These are phyloP conservation scores for Phaffia rhodozyma DNA, from an alignment of 1,284 basidiomycete genomes.

Conservation along the genomic window DNA sequence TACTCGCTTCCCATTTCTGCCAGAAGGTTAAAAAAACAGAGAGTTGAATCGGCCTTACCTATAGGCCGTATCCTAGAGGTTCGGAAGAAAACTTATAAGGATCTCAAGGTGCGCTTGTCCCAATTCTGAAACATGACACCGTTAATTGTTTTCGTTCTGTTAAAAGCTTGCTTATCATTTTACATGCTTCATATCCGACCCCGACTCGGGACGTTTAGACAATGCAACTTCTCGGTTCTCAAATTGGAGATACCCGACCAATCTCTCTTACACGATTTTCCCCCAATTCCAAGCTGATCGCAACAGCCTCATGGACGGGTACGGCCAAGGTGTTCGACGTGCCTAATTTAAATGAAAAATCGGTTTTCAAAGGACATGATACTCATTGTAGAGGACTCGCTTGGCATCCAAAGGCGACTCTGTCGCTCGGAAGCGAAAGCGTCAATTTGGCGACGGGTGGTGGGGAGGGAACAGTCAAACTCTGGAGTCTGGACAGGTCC, in stretches of 20 bases:
- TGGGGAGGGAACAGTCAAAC: conserved; percentile 68
- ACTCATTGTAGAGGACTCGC: conserved; percentile 91
- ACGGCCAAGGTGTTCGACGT: conserved; percentile 90
- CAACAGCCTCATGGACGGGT: conserved; percentile 93
- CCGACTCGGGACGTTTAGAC: neutral
- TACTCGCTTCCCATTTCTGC: conserved; percentile 52
- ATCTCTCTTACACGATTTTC: conserved; percentile 90
- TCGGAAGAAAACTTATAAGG: conserved; percentile 73
- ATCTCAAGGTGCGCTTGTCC: conserved; percentile 60
- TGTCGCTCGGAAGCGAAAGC: conserved; percentile 53
- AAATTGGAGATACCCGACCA: conserved; percentile 92
- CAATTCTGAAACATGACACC: neutral
- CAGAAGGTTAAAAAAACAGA: conserved; percentile 42
- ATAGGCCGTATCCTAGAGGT: conserved; percentile 81
- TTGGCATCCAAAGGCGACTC: conserved; percentile 90
- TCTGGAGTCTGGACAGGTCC: conserved; percentile 80
- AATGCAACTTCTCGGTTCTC: conserved; percentile 58
- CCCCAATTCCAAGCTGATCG: conserved; percentile 74
- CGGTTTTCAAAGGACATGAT: conserved; percentile 63
- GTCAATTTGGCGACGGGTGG: conserved; percentile 87
- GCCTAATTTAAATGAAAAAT: conserved; percentile 67
- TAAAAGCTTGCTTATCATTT: neutral
- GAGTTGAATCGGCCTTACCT: conserved; percentile 73
- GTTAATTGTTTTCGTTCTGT: too few relatives aligned
- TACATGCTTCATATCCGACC: neutral